Percentiles rank a stretch among this genome's conserved stretches.
These are phyloP conservation scores for Fusarium caatingaense DNA, from an alignment of 2,329 filamentous ascomycete species.

Conservation along the genomic window DNA sequence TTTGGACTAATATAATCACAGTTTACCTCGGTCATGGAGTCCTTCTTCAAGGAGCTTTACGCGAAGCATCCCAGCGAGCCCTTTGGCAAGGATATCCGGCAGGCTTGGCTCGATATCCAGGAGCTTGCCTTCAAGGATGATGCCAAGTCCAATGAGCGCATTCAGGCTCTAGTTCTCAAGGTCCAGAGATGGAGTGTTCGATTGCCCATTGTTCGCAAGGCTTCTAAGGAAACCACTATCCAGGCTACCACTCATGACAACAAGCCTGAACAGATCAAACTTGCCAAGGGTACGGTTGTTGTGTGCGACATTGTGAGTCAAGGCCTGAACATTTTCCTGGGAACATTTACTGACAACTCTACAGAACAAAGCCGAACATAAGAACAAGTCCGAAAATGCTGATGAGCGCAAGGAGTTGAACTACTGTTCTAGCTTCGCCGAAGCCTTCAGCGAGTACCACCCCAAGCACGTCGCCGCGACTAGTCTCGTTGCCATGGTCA, in stretches of 20 bases:
- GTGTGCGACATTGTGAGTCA: conserved; percentile 7
- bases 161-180: not conserved
- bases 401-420: not conserved
- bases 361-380: not conserved
- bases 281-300: not conserved
- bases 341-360: accelerated
- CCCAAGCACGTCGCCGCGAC: conserved; percentile 28
- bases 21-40: conserved; percentile 12
- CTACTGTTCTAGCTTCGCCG: conserved; percentile 31
- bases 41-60: not conserved
- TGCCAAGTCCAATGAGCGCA: not conserved
- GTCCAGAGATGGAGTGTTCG: not conserved
- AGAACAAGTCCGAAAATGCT: not conserved
- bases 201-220: conserved; percentile 3
- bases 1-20: not conserved
- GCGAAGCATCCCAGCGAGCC: not conserved
- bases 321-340: accelerated
- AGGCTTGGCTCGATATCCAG: not conserved
- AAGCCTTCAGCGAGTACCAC: conserved; percentile 26
- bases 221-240: not conserved
- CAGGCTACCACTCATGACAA: not conserved
- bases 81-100: not conserved
- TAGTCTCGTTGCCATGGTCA: conserved; percentile 27
- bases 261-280: not conserved
- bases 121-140: not conserved